Evolutionary conservation across 225 moss, liverwort and hornwort species (phyloP).

Genomic region (Polytrichum commune): DNA sequence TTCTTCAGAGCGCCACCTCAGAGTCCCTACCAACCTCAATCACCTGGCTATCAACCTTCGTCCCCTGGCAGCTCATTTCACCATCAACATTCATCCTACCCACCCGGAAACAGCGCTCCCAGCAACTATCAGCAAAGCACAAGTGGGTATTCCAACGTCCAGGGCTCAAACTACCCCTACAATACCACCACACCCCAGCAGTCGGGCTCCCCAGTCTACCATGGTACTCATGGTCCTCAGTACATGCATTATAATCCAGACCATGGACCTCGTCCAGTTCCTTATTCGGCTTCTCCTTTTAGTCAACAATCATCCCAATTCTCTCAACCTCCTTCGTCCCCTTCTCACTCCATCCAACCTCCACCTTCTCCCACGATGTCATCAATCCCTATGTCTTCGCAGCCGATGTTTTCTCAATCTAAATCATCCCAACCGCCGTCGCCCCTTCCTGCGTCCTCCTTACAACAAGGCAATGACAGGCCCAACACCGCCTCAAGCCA

Average conservation of each 20-base stretch:
- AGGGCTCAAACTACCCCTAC: constrained; percentile 42
- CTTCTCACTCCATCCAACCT: constrained; percentile 60
- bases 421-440: constrained; percentile 51
- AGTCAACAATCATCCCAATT: constrained; percentile 42
- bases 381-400: constrained; percentile 35
- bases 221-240: constrained; percentile 51
- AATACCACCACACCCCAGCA: constrained; percentile 31
- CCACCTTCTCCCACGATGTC: constrained; percentile 42
- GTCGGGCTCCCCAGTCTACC: constrained; percentile 61
- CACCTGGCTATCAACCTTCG: constrained; percentile 61
- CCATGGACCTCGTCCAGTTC: constrained; percentile 75
- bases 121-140: constrained; percentile 35
- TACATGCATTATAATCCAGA: constrained; percentile 78
- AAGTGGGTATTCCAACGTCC: constrained; percentile 33
- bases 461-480: constrained; percentile 32
- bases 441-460: constrained; percentile 25
- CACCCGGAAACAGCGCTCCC: constrained; percentile 33
- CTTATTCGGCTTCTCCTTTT: constrained; percentile 62
- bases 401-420: constrained; percentile 42
- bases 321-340: constrained; percentile 55
- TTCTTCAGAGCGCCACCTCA: constrained; percentile 60
- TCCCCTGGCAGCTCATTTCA: constrained; percentile 53
- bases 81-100: constrained; percentile 36
- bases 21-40: constrained; percentile 51
- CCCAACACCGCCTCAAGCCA: constrained; percentile 51